Evolutionary conservation across 805 yeast species (phyloP), one percentile per base, ranked within the genome.

Genomic region (Schwanniomyces polymorphus): DNA sequence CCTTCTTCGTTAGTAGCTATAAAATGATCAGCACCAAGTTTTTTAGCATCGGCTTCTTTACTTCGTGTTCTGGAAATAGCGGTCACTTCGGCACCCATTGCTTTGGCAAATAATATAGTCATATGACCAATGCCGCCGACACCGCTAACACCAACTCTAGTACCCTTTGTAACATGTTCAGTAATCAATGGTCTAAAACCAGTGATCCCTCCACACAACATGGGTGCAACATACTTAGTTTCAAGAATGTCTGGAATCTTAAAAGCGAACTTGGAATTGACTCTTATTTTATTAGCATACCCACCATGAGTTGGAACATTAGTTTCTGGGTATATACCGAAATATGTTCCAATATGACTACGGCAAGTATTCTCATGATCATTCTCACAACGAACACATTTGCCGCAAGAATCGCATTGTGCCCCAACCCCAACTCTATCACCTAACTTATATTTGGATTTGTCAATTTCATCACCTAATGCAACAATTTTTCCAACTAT

Each of bases 161-260:
- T 70, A 18, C 75, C 72, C 4, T 56, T 42, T 54, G 62, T 11
- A 52, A 75, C 57, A 18, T 48, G 50, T 46, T 76, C 80, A 63
- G 79, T 70, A 31, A 64, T 66, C 53, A 79, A 61, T 17, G 85
- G 85, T 25, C 80, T 75, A 54, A 66, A 80, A n/a, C 74, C 78
- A 8, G 84, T 80, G 48, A 79, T 65, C 40, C 84, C 85, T 47
- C 23, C 23, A 21, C 23, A 21, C 23, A 21, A 21, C 23, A 21
- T 4, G 3, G 23, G 23, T 21, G 23, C 83, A 40, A 72, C 81
- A 35, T 59, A 58, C 28, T 58, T 63, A 5, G 75, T 60, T 12
- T 58, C 65, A 47, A 80, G 54, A 12, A 47, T 59, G 7, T 78
- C 80, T 3, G 84, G 84, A 49, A 80, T 75, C 10, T 69, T 68